These are phyloP conservation scores for Hanseniaspora guilliermondii DNA, from an alignment of 805 yeast genomes.

Conservation along the genomic window DNA sequence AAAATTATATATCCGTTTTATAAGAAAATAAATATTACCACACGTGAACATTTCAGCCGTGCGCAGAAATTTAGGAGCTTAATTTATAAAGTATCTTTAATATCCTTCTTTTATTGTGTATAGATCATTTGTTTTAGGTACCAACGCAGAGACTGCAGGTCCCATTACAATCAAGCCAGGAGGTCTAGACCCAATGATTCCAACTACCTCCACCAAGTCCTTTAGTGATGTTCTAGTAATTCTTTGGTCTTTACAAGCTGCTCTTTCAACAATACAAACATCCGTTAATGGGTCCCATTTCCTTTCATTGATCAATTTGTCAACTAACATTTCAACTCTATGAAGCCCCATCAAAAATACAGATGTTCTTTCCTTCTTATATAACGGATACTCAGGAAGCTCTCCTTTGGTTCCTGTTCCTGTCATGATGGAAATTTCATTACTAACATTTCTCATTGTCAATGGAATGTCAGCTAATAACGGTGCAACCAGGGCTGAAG, in stretches of 20 bases:
- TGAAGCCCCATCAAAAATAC: constrained; percentile 85
- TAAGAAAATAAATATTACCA: too few species aligned
- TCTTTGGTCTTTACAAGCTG: constrained; percentile 87
- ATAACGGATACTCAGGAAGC: constrained; percentile 66
- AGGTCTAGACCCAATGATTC: constrained; percentile 72
- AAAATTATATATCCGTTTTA: too few species aligned
- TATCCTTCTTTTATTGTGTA: constrained; percentile 30
- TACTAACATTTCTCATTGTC: constrained; percentile 84
- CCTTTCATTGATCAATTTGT: constrained; percentile 37
- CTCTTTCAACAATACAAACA: constrained; percentile 77
- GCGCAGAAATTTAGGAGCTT: too few species aligned
- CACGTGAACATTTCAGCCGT: too few species aligned
- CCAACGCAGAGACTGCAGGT: constrained; percentile 49
- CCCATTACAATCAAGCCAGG: constrained; percentile 86
- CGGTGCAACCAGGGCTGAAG: constrained; percentile 83
- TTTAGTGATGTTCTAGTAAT: constrained; percentile 60
- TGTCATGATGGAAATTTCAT: constrained; percentile 84
- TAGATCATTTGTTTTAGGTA: constrained; percentile 20
- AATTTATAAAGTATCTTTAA: not conserved
- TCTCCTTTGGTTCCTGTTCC: constrained; percentile 88
- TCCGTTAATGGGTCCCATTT: constrained; percentile 65
- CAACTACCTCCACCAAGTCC: constrained; percentile 59
- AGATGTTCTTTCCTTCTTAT: constrained; percentile 60
- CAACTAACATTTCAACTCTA: constrained; percentile 40
- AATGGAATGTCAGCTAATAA: constrained; percentile 74